These are phyloP conservation scores for Benincasa hispida DNA, from an alignment of 306 rosid genomes.

Conservation along the genomic window DNA sequence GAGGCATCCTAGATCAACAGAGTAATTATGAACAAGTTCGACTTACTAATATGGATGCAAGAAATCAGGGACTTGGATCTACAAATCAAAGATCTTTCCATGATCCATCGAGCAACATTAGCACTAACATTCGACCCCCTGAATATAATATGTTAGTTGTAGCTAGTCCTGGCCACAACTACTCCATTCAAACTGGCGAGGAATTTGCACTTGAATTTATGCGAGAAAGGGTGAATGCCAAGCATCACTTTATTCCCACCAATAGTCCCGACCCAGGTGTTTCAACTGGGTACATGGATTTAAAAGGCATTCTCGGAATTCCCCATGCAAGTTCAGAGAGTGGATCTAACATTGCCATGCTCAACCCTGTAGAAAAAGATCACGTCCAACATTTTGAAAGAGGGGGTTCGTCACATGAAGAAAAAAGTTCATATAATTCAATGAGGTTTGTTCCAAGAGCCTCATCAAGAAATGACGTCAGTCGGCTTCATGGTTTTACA, in stretches of 20 bases:
- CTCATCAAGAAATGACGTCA: constrained; percentile 46
- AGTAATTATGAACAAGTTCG: constrained; percentile 24
- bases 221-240: constrained; percentile 69
- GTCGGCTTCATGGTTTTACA: constrained; percentile 29
- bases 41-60: constrained; percentile 33
- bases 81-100: constrained; percentile 33
- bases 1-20: constrained; percentile 22
- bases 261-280: constrained; percentile 40
- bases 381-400: constrained; percentile 40
- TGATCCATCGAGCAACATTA: constrained; percentile 31
- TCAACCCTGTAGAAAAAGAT: constrained; percentile 35
- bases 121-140: constrained; percentile 44
- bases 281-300: constrained; percentile 43
- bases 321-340: constrained; percentile 50
- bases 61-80: constrained; percentile 39
- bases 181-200: constrained; percentile 87
- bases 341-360: constrained; percentile 39
- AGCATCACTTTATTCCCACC: constrained; percentile 45
- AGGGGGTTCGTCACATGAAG: constrained; percentile 34
- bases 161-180: constrained; percentile 59
- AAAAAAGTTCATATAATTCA: constrained; percentile 40
- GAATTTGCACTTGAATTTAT: constrained; percentile 84
- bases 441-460: constrained; percentile 34
- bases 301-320: constrained; percentile 39
- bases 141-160: constrained; percentile 35